Percentiles rank a stretch among this genome's conserved stretches.
Evolutionary conservation across 805 yeast species (phyloP).

Genomic region (Candida piceae): DNA sequence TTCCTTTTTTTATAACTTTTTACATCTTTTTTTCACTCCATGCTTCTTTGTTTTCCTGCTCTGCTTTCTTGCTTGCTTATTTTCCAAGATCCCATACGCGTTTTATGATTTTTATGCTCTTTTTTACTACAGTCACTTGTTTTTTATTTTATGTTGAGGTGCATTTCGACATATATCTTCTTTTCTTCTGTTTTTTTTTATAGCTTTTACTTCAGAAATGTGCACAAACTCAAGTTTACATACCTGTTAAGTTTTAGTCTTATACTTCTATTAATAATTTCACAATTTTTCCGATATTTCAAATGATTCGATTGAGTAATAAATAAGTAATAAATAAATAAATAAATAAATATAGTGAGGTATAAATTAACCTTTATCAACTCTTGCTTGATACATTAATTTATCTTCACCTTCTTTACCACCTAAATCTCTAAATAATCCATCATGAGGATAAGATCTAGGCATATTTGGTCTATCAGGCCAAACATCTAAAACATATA

Average conservation of each 20-base stretch:
- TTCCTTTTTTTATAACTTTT: too few relatives aligned
- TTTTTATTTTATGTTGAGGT: too few relatives aligned
- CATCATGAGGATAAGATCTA: conserved; percentile 69
- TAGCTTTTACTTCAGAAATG: too few relatives aligned
- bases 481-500: conserved; percentile 47
- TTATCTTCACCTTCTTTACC: conserved; percentile 46
- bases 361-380: conserved; percentile 29
- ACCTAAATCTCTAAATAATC: conserved; percentile 72
- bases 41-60: conserved; percentile 2
- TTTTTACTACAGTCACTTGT: background rate
- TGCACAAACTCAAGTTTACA: too few relatives aligned
- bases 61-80: conserved; percentile 4
- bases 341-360: conserved; percentile 1
- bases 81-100: background rate
- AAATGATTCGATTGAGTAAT: background rate
- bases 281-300: too few relatives aligned
- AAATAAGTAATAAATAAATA: background rate
- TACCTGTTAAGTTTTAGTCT: too few relatives aligned
- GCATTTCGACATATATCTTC: too few relatives aligned
- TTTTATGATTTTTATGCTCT: background rate
- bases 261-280: too few relatives aligned
- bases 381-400: conserved; percentile 34
- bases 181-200: too few relatives aligned
- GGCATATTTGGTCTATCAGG: conserved; percentile 74
- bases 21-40: too few relatives aligned